Conservation (phyloP, 1,139 yeast species). For the Pichia sp. region DNA sequence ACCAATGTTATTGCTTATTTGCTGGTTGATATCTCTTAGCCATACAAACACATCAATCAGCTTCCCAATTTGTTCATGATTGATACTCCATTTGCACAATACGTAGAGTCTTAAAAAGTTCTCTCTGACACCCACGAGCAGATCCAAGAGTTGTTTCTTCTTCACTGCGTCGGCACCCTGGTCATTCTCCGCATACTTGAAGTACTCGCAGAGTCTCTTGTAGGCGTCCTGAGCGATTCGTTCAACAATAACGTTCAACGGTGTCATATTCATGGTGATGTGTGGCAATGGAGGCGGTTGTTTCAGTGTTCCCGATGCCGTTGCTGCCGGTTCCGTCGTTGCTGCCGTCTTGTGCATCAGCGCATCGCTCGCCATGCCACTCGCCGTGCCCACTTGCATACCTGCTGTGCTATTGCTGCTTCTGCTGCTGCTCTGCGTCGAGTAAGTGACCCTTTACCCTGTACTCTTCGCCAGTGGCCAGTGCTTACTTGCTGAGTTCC, state of each 20-base stretch:
- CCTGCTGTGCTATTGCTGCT: too few species aligned
- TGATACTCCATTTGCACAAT: constrained; percentile 78
- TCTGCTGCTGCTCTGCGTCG: too few species aligned
- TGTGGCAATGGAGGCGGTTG: constrained; percentile 57
- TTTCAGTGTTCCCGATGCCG: neutral
- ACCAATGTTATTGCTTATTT: constrained; percentile 52
- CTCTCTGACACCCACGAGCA: constrained; percentile 65
- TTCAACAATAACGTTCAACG: constrained; percentile 51
- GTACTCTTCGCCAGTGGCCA: too few species aligned
- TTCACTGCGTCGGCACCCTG: constrained; percentile 49
- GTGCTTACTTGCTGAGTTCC: too few species aligned
- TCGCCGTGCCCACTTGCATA: too few species aligned
- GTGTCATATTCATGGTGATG: constrained; percentile 61
- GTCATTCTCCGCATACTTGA: constrained; percentile 52
- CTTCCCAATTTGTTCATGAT: constrained; percentile 59
- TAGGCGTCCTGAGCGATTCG: constrained; percentile 58
- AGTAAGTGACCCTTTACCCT: too few species aligned
- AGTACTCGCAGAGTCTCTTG: constrained; percentile 52
- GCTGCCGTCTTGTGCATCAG: neutral
- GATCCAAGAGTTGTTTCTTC: constrained; percentile 60
- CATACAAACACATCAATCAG: constrained; percentile 83
- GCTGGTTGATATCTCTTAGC: constrained; percentile 74
- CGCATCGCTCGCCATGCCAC: too few species aligned
- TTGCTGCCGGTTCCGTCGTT: neutral
- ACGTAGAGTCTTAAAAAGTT: constrained; percentile 82